Conservation (phyloP, 108 stramenopile species). For the Licmophora abbreviata region DNA sequence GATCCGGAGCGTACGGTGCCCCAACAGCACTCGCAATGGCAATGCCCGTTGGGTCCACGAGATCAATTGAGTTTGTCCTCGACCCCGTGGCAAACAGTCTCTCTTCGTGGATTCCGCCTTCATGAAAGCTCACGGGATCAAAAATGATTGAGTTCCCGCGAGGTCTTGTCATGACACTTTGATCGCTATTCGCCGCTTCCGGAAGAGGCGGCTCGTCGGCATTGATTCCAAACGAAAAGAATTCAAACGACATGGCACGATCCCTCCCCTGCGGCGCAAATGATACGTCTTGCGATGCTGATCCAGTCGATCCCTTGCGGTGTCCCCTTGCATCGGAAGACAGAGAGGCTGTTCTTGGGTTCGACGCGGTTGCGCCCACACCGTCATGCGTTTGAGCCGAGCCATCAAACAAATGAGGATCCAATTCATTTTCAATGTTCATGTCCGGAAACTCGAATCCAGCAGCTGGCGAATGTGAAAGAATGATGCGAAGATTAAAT, state of each 20-base stretch:
- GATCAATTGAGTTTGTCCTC: slow-evolving; percentile 4
- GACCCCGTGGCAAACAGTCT: slow-evolving; percentile 21
- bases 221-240: slow-evolving; percentile 72
- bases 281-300: not conserved
- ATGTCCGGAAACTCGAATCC: slow-evolving; percentile 60
- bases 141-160: slow-evolving; percentile 91
- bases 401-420: not conserved
- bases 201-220: slow-evolving; percentile 57
- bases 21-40: slow-evolving; percentile 9
- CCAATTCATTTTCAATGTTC: slow-evolving; percentile 22
- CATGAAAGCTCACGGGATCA: slow-evolving; percentile 79
- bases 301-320: not conserved
- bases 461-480: slow-evolving; percentile 22
- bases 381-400: not conserved
- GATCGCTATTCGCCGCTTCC: slow-evolving; percentile 1
- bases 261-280: slow-evolving; percentile 27
- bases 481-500: not conserved
- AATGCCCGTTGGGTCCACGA: not conserved
- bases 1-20: not conserved
- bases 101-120: slow-evolving; percentile 85
- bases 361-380: not conserved
- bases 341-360: slow-evolving; percentile 1
- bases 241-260: slow-evolving; percentile 81
- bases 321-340: not conserved
- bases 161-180: slow-evolving; percentile 22